Percentiles rank a stretch among this genome's conserved stretches.
Evolutionary conservation across 495 filamentous ascomycete species (phyloP).

Genomic region (Articulospora tetracladia): DNA sequence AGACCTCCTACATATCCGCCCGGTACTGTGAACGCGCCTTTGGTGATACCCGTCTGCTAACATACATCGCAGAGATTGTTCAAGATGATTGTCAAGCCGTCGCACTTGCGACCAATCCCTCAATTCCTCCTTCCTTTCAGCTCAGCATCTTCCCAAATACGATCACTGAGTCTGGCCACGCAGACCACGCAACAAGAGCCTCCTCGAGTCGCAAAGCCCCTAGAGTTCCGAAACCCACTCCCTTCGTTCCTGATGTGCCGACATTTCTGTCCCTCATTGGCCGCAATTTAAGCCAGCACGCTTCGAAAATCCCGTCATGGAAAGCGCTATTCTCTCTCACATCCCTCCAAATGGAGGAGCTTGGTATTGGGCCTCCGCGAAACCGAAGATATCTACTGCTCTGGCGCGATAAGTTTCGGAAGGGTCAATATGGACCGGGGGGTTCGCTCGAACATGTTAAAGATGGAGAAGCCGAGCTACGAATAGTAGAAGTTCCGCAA

Average conservation of each 20-base stretch:
- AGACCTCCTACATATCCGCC: not conserved
- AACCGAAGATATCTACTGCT: conserved; percentile 76
- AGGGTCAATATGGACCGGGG: conserved; percentile 70
- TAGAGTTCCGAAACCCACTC: conserved; percentile 65
- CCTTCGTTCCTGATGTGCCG: conserved; percentile 77
- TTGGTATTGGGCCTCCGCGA: conserved; percentile 83
- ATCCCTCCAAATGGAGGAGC: conserved; percentile 71
- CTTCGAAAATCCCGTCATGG: conserved; percentile 82
- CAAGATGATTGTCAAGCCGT: conserved; percentile 17
- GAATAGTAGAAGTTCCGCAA: conserved; percentile 57
- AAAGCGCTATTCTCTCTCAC: conserved; percentile 77
- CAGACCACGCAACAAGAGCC: conserved; percentile 1
- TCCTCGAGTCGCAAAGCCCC: conserved; percentile 29
- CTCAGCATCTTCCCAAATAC: not conserved
- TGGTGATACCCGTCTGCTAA: not conserved
- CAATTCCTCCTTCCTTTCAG: conserved; percentile 24
- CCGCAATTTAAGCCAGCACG: conserved; percentile 74
- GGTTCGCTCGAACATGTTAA: conserved; percentile 72
- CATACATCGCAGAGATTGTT: not conserved
- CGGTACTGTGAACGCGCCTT: not conserved
- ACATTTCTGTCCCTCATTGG: conserved; percentile 94
- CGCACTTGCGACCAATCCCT: conserved; percentile 21
- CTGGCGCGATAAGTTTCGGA: conserved; percentile 80
- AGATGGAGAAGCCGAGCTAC: conserved; percentile 66
- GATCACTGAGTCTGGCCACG: not conserved